These are phyloP conservation scores for Pseudonitzschia multistriata DNA, from an alignment of 108 stramenopile genomes.

Conservation along the genomic window DNA sequence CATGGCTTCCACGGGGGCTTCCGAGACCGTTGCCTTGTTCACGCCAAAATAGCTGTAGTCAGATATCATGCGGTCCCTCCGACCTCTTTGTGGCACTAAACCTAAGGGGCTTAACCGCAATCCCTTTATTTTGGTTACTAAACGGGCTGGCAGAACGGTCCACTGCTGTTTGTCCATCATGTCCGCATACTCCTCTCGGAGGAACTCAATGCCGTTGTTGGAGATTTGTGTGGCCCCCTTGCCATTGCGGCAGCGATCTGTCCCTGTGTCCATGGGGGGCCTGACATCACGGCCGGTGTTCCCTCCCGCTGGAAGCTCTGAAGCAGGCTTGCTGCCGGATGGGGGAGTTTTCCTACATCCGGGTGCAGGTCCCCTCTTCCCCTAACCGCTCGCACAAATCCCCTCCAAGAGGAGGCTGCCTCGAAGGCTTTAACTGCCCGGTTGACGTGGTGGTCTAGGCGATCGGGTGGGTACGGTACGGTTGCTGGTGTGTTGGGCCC, in stretches of 20 bases:
- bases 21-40: conserved; percentile 25
- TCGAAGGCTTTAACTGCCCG: no score
- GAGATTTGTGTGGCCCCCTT: conserved; percentile 23
- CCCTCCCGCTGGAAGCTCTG: conserved; percentile 19
- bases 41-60: conserved; percentile 31
- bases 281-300: conserved; percentile 30
- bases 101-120: conserved; percentile 29
- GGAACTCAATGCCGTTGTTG: no score
- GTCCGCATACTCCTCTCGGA: no score
- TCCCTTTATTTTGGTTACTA: conserved; percentile 12
- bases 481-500: no score
- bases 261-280: conserved; percentile 11
- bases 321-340: conserved; percentile 27
- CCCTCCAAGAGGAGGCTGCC: neutral
- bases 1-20: conserved; percentile 35
- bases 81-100: conserved; percentile 32
- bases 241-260: conserved; percentile 7
- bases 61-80: conserved; percentile 23
- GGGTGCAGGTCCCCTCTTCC: conserved; percentile 1
- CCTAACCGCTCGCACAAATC: neutral
- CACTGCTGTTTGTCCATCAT: conserved; percentile 29
- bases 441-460: no score
- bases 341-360: neutral
- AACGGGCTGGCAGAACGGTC: conserved; percentile 30
- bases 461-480: no score